Base-by-base conservation (phyloP, 805 yeast genomes). In the Schwanniomyces yamadae region DNA sequence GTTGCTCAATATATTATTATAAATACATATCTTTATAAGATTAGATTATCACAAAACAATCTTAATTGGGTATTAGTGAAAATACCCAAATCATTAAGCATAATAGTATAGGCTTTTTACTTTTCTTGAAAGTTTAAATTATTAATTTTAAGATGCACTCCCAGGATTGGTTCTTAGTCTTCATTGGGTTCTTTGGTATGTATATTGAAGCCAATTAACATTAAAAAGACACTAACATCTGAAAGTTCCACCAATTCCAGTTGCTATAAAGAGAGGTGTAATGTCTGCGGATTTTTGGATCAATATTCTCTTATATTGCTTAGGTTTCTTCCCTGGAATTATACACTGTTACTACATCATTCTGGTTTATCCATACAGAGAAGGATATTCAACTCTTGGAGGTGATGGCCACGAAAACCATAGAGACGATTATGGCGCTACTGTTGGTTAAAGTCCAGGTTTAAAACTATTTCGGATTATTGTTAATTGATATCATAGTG, bases 341-440 rank as follows among this genome's bases (percentile, higher is more conserved):
- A 58, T 86, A 41, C 95, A 86, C 52, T 66, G 82, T 26, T 81
- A 86, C 77, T 86, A 84, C 58, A 82, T 86, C 50, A 84, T 86
- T 37, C 78, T 87, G 37, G 69, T 76, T 48, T 83, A 83, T 53
- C 95, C 95, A 6, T 66, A 60, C 48, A 44, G 55, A 7, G 66
- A 59, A 32, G 37, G 40, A 1, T 53, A 54, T 30, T 54, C 54
- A 11, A 49, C 46, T 2, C 28, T 61, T n/a, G 60, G 60, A 3
- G 59, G 61, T 9, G 59, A 57, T 33, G 63, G 61, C 22, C 60
- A 54, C 36, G 12, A 23, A 11, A 44, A 54, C 42, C 42, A 57
- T 40, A 40, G 61, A 23, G 36, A 40, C 37, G 50, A 26, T 10
- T 41, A 38, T 13, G 44, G 44, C 3, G 28, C 44, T 11, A 36